A percentile compares a stretch with the other conserved stretches of the same genome.
Conservation (phyloP, 148 eudicot species). For the Rhododendron ovatum region DNA sequence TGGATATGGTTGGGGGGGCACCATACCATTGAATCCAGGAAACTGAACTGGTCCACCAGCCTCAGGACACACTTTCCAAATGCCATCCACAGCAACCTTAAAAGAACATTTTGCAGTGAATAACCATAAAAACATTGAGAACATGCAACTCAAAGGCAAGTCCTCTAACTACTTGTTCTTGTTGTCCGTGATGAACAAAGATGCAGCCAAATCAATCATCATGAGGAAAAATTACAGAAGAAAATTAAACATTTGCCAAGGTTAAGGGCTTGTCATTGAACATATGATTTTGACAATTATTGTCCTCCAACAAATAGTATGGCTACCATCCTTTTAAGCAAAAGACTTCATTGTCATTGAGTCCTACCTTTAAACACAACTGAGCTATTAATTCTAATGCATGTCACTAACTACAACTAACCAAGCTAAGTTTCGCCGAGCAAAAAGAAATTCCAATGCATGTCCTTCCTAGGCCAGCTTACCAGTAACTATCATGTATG, state of each 20-base stretch:
- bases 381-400: not conserved
- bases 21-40: conserved; percentile 81
- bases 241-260: not conserved
- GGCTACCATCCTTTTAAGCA: not conserved
- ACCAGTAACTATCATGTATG: not conserved
- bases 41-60: conserved; percentile 82
- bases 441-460: not conserved
- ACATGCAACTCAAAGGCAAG: not conserved
- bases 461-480: not conserved
- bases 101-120: not conserved
- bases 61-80: conserved; percentile 85
- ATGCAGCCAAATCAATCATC: not conserved
- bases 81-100: conserved; percentile 88
- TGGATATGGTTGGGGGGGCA: not conserved
- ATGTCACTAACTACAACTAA: not conserved
- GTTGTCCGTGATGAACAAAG: not conserved
- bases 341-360: not conserved
- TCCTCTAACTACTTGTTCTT: not conserved
- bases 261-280: not conserved
- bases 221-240: not conserved
- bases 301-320: not conserved
- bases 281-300: not conserved
- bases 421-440: not conserved
- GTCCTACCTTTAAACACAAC: not conserved
- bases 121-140: not conserved